These are phyloP conservation scores for Lasiosphaeria ovina DNA, from an alignment of 495 filamentous ascomycete species.

Conservation along the genomic window DNA sequence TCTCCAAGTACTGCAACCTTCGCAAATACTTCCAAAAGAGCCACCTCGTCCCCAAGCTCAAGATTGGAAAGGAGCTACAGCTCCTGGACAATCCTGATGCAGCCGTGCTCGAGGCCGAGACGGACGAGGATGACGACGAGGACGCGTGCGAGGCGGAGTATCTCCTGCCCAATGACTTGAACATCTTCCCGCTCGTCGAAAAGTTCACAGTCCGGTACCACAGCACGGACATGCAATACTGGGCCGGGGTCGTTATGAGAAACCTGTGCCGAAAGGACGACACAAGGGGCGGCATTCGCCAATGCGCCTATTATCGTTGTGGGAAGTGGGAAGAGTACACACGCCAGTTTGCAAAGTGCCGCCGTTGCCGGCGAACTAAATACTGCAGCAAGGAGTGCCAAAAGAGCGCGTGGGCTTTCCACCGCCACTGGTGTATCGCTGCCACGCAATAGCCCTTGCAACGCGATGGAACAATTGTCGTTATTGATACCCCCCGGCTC, in stretches of 20 bases:
- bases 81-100: constrained; percentile 68
- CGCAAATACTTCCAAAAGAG: constrained; percentile 92
- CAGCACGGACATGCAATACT: constrained; percentile 97
- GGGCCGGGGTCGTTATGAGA: constrained; percentile 97
- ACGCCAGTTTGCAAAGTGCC: constrained; percentile 95
- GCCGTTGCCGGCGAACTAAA: constrained; percentile 92
- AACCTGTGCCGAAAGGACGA: constrained; percentile 99
- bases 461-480: constrained; percentile 7
- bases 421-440: constrained; percentile 94
- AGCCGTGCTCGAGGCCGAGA: constrained; percentile 33
- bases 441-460: constrained; percentile 48
- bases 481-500: constrained; percentile 38
- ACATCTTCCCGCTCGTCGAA: constrained; percentile 97
- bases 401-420: constrained; percentile 97
- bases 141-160: constrained; percentile 81
- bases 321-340: constrained; percentile 97
- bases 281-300: constrained; percentile 84
- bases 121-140: constrained; percentile 51
- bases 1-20: constrained; percentile 97
- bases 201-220: constrained; percentile 96
- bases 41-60: constrained; percentile 88
- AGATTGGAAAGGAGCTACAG: constrained; percentile 80
- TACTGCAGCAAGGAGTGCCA: constrained; percentile 99
- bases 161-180: constrained; percentile 86
- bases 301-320: constrained; percentile 96